These are phyloP conservation scores for Ambrosiella beaveri DNA, from an alignment of 2,329 filamentous ascomycete genomes.

Conservation along the genomic window DNA sequence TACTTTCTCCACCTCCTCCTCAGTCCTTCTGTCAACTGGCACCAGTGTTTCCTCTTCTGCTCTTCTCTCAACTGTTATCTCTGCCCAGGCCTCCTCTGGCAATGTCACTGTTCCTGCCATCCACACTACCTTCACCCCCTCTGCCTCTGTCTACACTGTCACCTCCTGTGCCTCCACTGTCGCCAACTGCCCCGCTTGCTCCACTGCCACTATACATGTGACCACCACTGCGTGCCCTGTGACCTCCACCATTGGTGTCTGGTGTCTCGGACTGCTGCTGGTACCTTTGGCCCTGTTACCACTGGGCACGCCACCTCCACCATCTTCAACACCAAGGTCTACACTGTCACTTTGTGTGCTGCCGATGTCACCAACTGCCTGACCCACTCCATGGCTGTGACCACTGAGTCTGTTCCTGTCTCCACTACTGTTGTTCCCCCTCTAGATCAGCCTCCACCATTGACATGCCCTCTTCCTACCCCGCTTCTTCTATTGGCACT, in stretches of 20 bases:
- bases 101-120: slow-evolving; percentile 4
- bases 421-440: neutral
- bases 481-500: neutral
- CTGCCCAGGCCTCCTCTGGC: slow-evolving; percentile 36
- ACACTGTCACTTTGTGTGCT: slow-evolving; percentile 2
- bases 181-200: slow-evolving; percentile 39
- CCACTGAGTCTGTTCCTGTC: neutral
- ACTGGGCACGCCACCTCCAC: neutral
- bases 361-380: neutral
- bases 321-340: slow-evolving; percentile 3
- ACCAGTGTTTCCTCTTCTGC: neutral
- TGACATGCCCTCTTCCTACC: neutral
- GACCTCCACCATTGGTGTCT: slow-evolving; percentile 14
- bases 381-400: neutral
- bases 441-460: slow-evolving; percentile 12
- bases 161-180: slow-evolving; percentile 36
- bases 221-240: slow-evolving; percentile 20
- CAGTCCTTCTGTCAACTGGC: slow-evolving; percentile 22
- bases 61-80: neutral
- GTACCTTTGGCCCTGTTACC: neutral
- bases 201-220: slow-evolving; percentile 21
- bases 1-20: slow-evolving; percentile 29
- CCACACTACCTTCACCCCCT: slow-evolving; percentile 24
- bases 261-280: slow-evolving; percentile 22
- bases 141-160: slow-evolving; percentile 41